Conservation (phyloP, 176 grass and related monocot species). For the Carex pumila region DNA sequence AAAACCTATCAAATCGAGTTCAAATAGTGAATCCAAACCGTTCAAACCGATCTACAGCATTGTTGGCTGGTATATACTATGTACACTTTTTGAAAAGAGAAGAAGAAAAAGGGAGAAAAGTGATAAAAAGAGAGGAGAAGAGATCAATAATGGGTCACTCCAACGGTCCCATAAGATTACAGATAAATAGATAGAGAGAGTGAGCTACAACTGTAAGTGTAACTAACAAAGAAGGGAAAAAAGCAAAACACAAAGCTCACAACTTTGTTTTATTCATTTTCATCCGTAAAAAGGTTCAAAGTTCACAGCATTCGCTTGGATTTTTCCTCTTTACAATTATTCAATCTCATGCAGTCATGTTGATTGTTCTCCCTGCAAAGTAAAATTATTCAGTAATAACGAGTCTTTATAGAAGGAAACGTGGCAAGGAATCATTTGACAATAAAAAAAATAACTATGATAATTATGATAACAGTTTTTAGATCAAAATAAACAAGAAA, state of each 20-base stretch:
- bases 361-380: not conserved
- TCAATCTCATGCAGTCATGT: not conserved
- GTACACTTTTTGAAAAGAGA: not conserved
- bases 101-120: not conserved
- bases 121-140: not conserved
- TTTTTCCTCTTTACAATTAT: not conserved
- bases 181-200: not conserved
- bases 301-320: not conserved
- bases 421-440: not conserved
- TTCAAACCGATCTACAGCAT: too few relatives aligned
- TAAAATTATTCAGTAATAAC: not conserved
- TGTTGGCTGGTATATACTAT: not conserved
- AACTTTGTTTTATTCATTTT: conserved; percentile 14
- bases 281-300: not conserved
- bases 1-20: too few relatives aligned
- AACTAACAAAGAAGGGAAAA: not conserved
- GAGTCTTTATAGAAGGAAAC: not conserved
- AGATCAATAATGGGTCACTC: conserved; percentile 1
- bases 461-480: too few relatives aligned
- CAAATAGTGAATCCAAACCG: too few relatives aligned
- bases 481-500: too few relatives aligned
- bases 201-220: not conserved
- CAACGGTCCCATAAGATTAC: not conserved
- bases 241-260: not conserved
- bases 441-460: too few relatives aligned